Percentiles rank a stretch among this genome's conserved stretches.
These are phyloP conservation scores for Radiomyces spectabilis DNA, from an alignment of 192 early-diverging fungal genomes.

Conservation along the genomic window DNA sequence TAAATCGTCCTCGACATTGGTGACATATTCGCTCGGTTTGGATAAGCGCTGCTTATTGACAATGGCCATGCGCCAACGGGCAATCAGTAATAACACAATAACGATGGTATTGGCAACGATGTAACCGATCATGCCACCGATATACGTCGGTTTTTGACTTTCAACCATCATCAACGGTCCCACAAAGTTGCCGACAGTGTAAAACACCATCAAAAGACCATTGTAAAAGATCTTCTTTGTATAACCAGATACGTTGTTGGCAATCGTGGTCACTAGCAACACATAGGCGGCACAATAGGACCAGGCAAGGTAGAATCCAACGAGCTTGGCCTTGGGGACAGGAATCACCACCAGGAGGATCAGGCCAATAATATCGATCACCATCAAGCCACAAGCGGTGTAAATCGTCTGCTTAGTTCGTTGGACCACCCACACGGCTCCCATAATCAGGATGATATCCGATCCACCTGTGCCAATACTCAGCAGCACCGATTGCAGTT, in stretches of 20 bases:
- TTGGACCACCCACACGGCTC: background rate
- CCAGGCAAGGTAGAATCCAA: constrained; percentile 18
- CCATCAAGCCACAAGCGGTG: constrained; percentile 5
- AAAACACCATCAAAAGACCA: constrained; percentile 7
- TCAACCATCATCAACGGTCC: constrained; percentile 15
- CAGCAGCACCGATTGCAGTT: constrained; percentile 9
- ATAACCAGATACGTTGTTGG: constrained; percentile 21
- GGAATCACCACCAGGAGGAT: constrained; percentile 13
- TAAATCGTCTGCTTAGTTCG: constrained; percentile 10
- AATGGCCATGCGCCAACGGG: constrained; percentile 7
- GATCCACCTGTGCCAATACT: constrained; percentile 7
- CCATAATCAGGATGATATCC: constrained; percentile 10
- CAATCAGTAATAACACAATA: background rate
- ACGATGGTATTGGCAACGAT: constrained; percentile 6
- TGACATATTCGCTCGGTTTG: background rate
- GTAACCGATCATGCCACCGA: constrained; percentile 15
- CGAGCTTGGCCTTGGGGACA: background rate
- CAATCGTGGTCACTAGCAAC: constrained; percentile 5
- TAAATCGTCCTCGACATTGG: background rate
- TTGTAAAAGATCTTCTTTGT: constrained; percentile 23
- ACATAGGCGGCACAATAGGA: constrained; percentile 9
- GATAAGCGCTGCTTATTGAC: background rate
- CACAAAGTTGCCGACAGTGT: constrained; percentile 13
- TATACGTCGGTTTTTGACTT: constrained; percentile 9
- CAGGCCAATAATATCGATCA: constrained; percentile 12